These are phyloP conservation scores for Exserohilum rostratum DNA, from an alignment of 2,329 filamentous ascomycete species.

Conservation along the genomic window DNA sequence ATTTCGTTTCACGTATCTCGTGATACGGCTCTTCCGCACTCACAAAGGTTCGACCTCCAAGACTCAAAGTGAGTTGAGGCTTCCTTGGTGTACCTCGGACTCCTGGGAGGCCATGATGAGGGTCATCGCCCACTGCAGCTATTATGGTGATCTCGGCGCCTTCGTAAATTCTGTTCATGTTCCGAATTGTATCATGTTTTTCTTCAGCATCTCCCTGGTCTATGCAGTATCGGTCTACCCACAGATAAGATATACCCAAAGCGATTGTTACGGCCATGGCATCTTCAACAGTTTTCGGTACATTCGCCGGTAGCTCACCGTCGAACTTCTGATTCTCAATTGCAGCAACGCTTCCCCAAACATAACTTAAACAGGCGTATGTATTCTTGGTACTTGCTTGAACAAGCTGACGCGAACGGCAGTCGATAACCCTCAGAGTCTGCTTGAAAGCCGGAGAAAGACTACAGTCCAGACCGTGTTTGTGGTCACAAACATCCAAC, in stretches of 20 bases:
- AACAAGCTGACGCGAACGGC: background rate
- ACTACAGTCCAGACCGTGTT: background rate
- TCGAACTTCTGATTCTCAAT: background rate
- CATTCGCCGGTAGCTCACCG: background rate
- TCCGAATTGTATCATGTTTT: constrained; percentile 6
- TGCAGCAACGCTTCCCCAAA: background rate
- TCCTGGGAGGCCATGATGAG: constrained; percentile 10
- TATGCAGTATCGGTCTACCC: constrained; percentile 13
- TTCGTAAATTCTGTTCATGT: constrained; percentile 21
- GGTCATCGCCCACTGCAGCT: constrained; percentile 5
- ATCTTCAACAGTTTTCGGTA: constrained; percentile 1
- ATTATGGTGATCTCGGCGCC: constrained; percentile 16
- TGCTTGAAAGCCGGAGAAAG: background rate
- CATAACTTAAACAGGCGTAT: constrained; percentile 3
- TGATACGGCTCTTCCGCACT: accelerated
- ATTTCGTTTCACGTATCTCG: background rate
- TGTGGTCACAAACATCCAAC: background rate
- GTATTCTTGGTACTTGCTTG: background rate
- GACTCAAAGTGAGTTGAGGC: background rate
- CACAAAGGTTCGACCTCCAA: background rate
- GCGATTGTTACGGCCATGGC: background rate
- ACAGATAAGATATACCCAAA: constrained; percentile 1
- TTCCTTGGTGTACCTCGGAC: background rate
- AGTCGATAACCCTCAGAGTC: background rate
- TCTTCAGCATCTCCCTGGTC: background rate